Conservation (phyloP, 2,329 filamentous ascomycete genomes). For the Zasmidium cellare region DNA sequence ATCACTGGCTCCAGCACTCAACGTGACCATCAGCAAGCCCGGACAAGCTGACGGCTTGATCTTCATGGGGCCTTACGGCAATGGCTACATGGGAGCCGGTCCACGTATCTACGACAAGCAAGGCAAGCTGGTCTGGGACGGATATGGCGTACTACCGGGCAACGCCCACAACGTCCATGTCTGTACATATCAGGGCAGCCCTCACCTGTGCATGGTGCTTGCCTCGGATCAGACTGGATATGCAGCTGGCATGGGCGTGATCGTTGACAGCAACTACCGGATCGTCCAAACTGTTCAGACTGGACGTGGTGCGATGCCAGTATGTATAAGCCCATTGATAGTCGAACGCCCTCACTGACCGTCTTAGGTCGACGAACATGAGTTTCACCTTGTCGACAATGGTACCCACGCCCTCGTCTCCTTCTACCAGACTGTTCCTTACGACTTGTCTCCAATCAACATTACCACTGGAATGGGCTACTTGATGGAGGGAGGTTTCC, state of each 20-base stretch:
- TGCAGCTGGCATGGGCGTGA: conserved; percentile 46
- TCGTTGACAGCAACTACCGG: conserved; percentile 47
- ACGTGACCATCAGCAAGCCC: conserved; percentile 22
- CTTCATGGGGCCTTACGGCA: conserved; percentile 26
- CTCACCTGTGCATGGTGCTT: conserved; percentile 48
- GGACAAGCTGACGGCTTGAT: conserved; percentile 20
- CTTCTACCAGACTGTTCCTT: not conserved
- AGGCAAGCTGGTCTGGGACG: conserved; percentile 36
- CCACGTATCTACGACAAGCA: conserved; percentile 31
- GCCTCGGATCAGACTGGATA: conserved; percentile 42
- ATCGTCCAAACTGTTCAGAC: conserved; percentile 43
- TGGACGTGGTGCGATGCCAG: conserved; percentile 13
- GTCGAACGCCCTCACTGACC: not conserved
- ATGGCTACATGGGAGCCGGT: conserved; percentile 10
- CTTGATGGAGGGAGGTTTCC: conserved; percentile 10
- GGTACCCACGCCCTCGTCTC: not conserved
- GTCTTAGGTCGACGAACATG: not conserved
- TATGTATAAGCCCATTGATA: not conserved
- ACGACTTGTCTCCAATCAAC: not conserved
- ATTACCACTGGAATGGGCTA: conserved; percentile 16
- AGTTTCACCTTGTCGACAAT: not conserved
- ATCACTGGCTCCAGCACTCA: conserved; percentile 24
- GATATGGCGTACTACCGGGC: conserved; percentile 38
- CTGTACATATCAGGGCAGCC: conserved; percentile 44
- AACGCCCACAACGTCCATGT: conserved; percentile 47